phyloP scores from a whole-genome alignment of 2,329 filamentous ascomycete species.

The Alternaria tenuissima region DNA sequence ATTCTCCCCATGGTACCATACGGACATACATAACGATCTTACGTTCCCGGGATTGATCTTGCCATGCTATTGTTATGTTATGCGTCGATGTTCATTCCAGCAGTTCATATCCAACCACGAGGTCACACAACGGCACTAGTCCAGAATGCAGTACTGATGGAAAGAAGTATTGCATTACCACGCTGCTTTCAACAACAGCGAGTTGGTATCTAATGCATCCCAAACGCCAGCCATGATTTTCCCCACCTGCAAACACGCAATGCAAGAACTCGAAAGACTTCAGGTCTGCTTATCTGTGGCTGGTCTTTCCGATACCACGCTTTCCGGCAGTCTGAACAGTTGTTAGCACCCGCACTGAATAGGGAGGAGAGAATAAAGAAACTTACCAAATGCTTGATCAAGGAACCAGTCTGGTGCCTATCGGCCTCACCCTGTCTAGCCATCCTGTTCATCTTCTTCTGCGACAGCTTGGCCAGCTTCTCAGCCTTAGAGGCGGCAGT shows the following conservation, averaged over 20 bases:
- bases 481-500: constrained; percentile 78
- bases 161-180: constrained; percentile 30
- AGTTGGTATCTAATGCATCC: constrained; percentile 45
- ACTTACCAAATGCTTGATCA: constrained; percentile 91
- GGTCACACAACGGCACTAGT: too few species aligned
- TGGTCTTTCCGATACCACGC: constrained; percentile 90
- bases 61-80: too few species aligned
- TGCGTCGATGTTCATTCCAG: too few species aligned
- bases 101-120: too few species aligned
- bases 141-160: neutral
- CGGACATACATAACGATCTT: too few species aligned
- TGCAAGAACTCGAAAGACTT: constrained; percentile 19
- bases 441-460: constrained; percentile 99
- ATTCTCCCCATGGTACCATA: too few species aligned
- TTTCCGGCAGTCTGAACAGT: constrained; percentile 78
- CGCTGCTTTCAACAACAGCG: constrained; percentile 25
- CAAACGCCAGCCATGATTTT: constrained; percentile 43
- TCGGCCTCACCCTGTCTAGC: constrained; percentile 96
- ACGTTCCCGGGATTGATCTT: accelerated
- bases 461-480: constrained; percentile 83
- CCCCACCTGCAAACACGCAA: constrained; percentile 23
- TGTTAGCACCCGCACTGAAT: constrained; percentile 22
- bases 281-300: constrained; percentile 55
- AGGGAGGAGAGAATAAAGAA: constrained; percentile 12
- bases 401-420: constrained; percentile 80